Evolutionary conservation across 2,329 filamentous ascomycete species (phyloP).

Genomic region (Fusarium nelsonii): DNA sequence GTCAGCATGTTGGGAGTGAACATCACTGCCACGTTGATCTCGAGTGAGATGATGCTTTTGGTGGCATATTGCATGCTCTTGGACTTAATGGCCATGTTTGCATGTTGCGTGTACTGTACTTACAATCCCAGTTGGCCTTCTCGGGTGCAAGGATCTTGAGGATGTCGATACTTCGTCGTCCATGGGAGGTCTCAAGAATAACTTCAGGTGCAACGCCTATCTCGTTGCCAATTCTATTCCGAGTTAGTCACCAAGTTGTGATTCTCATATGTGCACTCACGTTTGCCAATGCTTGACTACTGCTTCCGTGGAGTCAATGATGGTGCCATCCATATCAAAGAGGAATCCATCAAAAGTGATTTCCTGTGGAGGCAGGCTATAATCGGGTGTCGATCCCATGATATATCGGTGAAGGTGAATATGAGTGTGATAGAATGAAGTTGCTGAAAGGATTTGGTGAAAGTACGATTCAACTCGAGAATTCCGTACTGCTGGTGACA

Average conservation of each 20-base stretch:
- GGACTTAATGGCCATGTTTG: neutral
- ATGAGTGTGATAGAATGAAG: neutral
- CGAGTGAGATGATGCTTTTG: conserved; percentile 12
- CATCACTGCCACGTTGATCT: conserved; percentile 1
- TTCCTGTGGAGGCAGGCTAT: conserved; percentile 59
- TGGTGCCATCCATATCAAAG: conserved; percentile 85
- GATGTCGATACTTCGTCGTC: conserved; percentile 88
- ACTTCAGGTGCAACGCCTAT: conserved; percentile 86
- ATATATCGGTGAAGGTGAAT: conserved; percentile 9
- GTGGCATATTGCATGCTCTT: neutral
- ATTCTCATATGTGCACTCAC: conserved; percentile 57
- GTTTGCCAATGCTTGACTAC: conserved; percentile 82
- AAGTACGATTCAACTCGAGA: neutral
- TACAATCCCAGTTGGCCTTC: conserved; percentile 94
- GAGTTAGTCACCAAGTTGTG: conserved; percentile 2
- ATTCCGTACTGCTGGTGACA: no score
- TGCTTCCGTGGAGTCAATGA: conserved; percentile 83
- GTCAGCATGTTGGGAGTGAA: neutral
- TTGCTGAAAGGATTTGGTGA: neutral
- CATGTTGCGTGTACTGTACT: conserved; percentile 54
- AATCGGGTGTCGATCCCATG: conserved; percentile 55
- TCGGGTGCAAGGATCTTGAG: conserved; percentile 82
- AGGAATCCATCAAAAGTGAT: conserved; percentile 69
- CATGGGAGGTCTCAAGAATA: conserved; percentile 92
- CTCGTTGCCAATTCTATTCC: conserved; percentile 77